Conservation (phyloP, 495 filamentous ascomycete genomes). For the Neurospora sp. region DNA sequence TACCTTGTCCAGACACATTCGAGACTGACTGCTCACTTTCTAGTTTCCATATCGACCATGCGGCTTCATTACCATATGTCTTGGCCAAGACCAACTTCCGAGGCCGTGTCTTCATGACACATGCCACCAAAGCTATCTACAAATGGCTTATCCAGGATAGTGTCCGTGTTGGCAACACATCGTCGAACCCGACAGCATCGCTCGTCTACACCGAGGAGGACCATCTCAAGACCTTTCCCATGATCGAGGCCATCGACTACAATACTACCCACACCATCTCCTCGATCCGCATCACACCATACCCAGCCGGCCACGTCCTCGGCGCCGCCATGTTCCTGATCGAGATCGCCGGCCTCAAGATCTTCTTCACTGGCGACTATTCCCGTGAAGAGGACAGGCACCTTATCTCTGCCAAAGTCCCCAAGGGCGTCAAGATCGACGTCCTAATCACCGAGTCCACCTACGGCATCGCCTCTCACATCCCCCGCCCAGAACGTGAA, state of each 20-base stretch:
- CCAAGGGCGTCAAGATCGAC: conserved; percentile 76
- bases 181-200: conserved; percentile 60
- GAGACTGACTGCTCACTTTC: conserved; percentile 17
- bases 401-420: conserved; percentile 83
- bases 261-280: conserved; percentile 95
- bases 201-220: conserved; percentile 90
- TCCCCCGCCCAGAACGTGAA: conserved; percentile 82
- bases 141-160: conserved; percentile 98
- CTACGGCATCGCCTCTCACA: conserved; percentile 86
- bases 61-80: conserved; percentile 90
- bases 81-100: conserved; percentile 96
- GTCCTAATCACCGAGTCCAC: conserved; percentile 96
- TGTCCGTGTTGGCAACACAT: conserved; percentile 76
- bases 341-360: conserved; percentile 90
- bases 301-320: conserved; percentile 91
- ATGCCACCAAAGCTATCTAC: conserved; percentile 98
- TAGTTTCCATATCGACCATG: conserved; percentile 97
- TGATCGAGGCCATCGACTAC: conserved; percentile 96
- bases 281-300: conserved; percentile 91
- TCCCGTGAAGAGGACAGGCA: conserved; percentile 90
- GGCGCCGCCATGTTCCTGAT: conserved; percentile 98
- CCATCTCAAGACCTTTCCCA: conserved; percentile 80
- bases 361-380: conserved; percentile 96
- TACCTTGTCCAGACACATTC: neutral
- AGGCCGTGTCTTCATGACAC: conserved; percentile 96